A percentile compares a stretch with the other conserved stretches of the same genome.
These are phyloP conservation scores for Conidiobolus incongruus DNA, from an alignment of 371 early-diverging fungal species.

Conservation along the genomic window DNA sequence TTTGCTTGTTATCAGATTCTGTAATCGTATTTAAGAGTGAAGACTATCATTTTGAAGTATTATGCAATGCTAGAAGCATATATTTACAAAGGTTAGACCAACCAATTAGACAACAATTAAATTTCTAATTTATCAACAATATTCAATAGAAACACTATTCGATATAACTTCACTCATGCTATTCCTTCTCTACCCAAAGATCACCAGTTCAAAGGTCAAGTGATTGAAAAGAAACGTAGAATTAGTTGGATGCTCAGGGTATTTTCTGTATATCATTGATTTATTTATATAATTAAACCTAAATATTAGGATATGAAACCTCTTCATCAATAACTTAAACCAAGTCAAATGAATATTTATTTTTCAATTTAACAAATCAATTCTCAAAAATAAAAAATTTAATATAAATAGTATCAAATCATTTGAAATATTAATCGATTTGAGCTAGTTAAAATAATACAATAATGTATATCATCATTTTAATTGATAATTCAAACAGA, in stretches of 20 bases:
- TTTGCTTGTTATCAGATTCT: conserved; percentile 22
- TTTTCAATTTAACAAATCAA: too few species aligned
- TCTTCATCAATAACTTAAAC: too few species aligned
- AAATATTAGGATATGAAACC: too few species aligned
- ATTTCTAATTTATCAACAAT: neutral
- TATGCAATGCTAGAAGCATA: conserved; percentile 17
- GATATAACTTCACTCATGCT: conserved; percentile 23
- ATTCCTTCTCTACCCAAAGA: conserved; percentile 13
- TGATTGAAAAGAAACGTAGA: conserved; percentile 13
- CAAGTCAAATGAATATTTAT: too few species aligned
- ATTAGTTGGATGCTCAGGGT: conserved; percentile 19
- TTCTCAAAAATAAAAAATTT: too few species aligned
- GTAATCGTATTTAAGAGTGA: conserved; percentile 20
- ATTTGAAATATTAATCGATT: too few species aligned
- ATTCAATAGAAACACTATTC: conserved; percentile 10
- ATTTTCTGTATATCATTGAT: too few species aligned
- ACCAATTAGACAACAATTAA: neutral
- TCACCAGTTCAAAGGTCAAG: conserved; percentile 12
- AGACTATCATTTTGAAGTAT: conserved; percentile 12
- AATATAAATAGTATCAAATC: too few species aligned
- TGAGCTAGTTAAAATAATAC: too few species aligned
- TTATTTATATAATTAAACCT: too few species aligned
- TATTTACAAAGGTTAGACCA: conserved; percentile 18
- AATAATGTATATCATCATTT: too few species aligned
- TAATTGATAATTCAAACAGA: too few species aligned